phyloP scores from a whole-genome alignment of 169 alveolate genomes.

The Babesia sp. region DNA sequence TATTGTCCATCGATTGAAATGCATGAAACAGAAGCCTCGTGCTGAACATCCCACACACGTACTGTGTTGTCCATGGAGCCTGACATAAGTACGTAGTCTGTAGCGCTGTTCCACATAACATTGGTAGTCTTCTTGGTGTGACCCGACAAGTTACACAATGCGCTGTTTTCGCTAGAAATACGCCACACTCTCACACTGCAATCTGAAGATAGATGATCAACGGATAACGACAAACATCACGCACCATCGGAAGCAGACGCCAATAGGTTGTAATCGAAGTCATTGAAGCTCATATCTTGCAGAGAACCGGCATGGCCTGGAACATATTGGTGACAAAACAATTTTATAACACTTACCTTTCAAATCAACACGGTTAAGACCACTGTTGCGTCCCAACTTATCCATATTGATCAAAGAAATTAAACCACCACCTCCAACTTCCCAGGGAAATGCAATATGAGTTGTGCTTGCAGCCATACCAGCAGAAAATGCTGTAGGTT shows the following conservation, averaged over 20 bases:
- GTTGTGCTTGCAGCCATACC: conserved; percentile 63
- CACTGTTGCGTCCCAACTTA: conserved; percentile 64
- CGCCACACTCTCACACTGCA: conserved; percentile 71
- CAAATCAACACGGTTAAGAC: conserved; percentile 62
- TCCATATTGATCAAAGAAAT: conserved; percentile 64
- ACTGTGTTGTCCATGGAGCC: conserved; percentile 66
- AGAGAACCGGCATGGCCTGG: conserved; percentile 70
- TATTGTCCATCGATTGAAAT: conserved; percentile 59
- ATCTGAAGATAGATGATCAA: conserved; percentile 10
- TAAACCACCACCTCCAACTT: conserved; percentile 79
- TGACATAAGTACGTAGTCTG: conserved; percentile 67
- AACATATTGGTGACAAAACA: too few relatives aligned
- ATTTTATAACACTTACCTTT: conserved; percentile 43
- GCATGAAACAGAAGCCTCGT: conserved; percentile 56
- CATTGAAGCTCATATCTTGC: conserved; percentile 71
- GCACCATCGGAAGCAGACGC: conserved; percentile 77
- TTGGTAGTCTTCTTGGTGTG: conserved; percentile 73
- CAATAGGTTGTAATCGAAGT: conserved; percentile 62
- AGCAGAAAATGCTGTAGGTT: conserved; percentile 52
- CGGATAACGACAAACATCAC: not conserved
- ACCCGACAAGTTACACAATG: conserved; percentile 63
- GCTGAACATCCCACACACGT: conserved; percentile 71
- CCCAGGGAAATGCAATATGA: conserved; percentile 76
- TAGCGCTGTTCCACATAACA: conserved; percentile 72
- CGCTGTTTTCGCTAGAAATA: conserved; percentile 34